Evolutionary conservation across 495 filamentous ascomycete genomes (phyloP).

Genomic region (Lasiosphaeria miniovina): DNA sequence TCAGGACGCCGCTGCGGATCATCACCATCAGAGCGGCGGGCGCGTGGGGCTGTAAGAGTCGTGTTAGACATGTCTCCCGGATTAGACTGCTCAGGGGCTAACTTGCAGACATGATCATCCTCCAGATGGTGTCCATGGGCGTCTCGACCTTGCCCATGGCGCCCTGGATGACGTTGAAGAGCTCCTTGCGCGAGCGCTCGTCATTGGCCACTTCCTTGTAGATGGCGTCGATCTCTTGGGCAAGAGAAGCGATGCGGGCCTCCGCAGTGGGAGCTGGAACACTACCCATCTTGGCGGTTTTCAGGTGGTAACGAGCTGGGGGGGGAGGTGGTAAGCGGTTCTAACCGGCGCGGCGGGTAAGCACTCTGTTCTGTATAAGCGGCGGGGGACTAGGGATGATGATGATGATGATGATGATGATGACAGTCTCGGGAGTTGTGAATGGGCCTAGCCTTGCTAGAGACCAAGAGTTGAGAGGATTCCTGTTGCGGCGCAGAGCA

Average conservation of each 20-base stretch:
- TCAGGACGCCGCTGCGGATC: constrained; percentile 2
- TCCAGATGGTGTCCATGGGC: constrained; percentile 5
- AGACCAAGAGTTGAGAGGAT: too few relatives aligned
- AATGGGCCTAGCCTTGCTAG: too few relatives aligned
- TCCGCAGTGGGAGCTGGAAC: not conserved
- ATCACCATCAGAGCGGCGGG: not conserved
- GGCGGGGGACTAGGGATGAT: too few relatives aligned
- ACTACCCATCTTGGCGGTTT: not conserved
- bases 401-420: too few relatives aligned
- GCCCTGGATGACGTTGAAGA: not conserved
- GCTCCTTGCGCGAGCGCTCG: not conserved
- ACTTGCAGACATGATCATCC: constrained; percentile 4
- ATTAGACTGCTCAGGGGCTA: not conserved
- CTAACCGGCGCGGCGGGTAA: too few relatives aligned
- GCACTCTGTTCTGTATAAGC: too few relatives aligned
- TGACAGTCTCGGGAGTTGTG: too few relatives aligned
- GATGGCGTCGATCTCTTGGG: not conserved
- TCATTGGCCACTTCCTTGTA: not conserved
- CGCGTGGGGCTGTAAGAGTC: not conserved
- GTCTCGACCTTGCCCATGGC: constrained; percentile 3
- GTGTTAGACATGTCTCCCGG: not conserved
- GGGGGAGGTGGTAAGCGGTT: too few relatives aligned
- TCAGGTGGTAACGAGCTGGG: not conserved
- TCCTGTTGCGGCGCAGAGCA: too few relatives aligned
- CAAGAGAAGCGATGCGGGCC: constrained; percentile 1